Conservation (phyloP, 495 filamentous ascomycete species). For the Aspergillus conjunctus region DNA sequence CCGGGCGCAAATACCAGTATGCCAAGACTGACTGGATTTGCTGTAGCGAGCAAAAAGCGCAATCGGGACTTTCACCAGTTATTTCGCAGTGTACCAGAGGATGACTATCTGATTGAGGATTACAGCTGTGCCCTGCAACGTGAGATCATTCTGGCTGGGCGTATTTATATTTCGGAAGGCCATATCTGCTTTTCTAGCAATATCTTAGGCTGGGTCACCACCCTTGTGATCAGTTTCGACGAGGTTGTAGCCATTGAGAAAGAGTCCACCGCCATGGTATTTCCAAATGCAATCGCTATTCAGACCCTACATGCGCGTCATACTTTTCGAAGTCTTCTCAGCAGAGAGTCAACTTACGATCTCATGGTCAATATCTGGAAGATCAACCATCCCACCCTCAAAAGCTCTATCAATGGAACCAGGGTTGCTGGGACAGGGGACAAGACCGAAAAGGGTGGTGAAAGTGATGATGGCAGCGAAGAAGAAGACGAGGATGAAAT, state of each 20-base stretch:
- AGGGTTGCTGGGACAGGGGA: slow-evolving; percentile 79
- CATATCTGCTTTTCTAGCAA: slow-evolving; percentile 99
- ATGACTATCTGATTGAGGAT: slow-evolving; percentile 97
- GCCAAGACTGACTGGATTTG: slow-evolving; percentile 88
- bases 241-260: slow-evolving; percentile 97
- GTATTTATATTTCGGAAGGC: slow-evolving; percentile 94
- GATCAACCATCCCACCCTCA: slow-evolving; percentile 85
- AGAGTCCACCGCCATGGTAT: slow-evolving; percentile 91
- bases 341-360: slow-evolving; percentile 94
- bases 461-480: slow-evolving; percentile 58
- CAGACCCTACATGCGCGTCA: slow-evolving; percentile 94
- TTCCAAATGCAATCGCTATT: slow-evolving; percentile 97
- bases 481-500: slow-evolving; percentile 74
- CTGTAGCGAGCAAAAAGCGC: slow-evolving; percentile 91
- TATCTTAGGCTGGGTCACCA: slow-evolving; percentile 97
- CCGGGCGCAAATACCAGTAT: slow-evolving; percentile 58
- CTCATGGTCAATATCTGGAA: slow-evolving; percentile 98
- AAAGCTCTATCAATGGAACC: slow-evolving; percentile 86
- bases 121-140: slow-evolving; percentile 95
- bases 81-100: slow-evolving; percentile 95
- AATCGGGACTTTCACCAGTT: slow-evolving; percentile 93
- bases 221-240: slow-evolving; percentile 95
- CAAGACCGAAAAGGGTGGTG: slow-evolving; percentile 84
- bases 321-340: slow-evolving; percentile 92
- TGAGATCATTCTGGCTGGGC: slow-evolving; percentile 92